Evolutionary conservation across 306 rosid species (phyloP).

Genomic region (Vigna hirtella): DNA sequence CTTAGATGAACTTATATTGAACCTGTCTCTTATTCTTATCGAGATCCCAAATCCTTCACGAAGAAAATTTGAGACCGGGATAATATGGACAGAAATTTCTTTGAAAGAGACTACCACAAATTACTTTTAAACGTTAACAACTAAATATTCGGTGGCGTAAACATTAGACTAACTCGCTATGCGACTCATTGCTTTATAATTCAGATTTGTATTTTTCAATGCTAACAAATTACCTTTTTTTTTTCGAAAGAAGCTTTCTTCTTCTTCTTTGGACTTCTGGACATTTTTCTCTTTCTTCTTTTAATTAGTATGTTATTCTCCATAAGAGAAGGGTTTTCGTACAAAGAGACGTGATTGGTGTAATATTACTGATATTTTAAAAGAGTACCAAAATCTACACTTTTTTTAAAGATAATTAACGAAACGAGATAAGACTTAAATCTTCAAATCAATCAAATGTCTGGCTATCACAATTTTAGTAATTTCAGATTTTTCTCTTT

Average conservation of each 20-base stretch:
- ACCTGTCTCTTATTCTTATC: slow-evolving; percentile 7
- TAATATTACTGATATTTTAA: not conserved
- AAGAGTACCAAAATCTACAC: not conserved
- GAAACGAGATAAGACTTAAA: not conserved
- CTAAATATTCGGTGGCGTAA: slow-evolving; percentile 17
- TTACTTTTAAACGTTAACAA: slow-evolving; percentile 16
- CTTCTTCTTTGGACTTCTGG: too few species aligned
- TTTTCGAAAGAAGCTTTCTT: too few species aligned
- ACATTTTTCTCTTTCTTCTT: not conserved
- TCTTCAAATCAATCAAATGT: not conserved
- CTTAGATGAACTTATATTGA: not conserved
- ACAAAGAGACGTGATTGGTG: not conserved
- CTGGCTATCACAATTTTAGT: not conserved
- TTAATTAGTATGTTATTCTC: not conserved
- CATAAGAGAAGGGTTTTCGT: not conserved
- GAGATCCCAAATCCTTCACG: not conserved
- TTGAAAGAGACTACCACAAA: not conserved
- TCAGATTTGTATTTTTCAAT: too few species aligned
- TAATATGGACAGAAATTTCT: not conserved
- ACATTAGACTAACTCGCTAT: not conserved
- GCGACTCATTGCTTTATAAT: not conserved
- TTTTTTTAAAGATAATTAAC: not conserved
- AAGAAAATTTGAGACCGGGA: slow-evolving; percentile 8
- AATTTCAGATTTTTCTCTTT: not conserved
- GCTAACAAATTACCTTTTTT: too few species aligned